phyloP scores from a whole-genome alignment of 23 red algal species.

The Agarophyton chilense region DNA sequence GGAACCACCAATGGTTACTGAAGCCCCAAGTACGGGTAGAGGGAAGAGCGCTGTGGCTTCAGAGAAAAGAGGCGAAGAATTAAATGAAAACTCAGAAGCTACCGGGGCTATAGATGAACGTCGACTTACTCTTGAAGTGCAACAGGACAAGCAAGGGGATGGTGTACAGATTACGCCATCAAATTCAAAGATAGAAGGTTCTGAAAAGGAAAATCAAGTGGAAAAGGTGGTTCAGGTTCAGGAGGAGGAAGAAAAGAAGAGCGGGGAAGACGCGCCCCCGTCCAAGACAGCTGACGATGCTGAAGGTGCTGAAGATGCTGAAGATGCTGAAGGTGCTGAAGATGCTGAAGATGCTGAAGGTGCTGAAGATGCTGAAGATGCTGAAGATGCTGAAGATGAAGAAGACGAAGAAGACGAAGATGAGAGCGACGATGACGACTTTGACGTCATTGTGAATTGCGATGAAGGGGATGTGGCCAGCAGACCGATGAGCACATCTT shows the following conservation, averaged over 20 bases:
- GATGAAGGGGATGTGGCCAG: constrained; percentile 39
- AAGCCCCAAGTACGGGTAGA: not conserved
- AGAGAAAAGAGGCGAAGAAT: not conserved
- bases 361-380: not conserved
- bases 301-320: not conserved
- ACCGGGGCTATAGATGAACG: not conserved
- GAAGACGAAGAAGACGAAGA: constrained; percentile 59
- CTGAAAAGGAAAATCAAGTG: not conserved
- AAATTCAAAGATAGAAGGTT: not conserved
- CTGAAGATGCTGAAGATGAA: constrained; percentile 5
- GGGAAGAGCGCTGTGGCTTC: not conserved
- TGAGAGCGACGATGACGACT: constrained; percentile 63
- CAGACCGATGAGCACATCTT: constrained; percentile 9
- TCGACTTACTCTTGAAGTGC: not conserved
- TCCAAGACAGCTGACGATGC: not conserved
- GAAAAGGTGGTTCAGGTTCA: not conserved
- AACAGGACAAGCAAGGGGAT: not conserved
- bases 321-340: constrained; percentile 1
- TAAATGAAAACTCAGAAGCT: not conserved
- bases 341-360: not conserved
- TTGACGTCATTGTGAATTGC: constrained; percentile 56
- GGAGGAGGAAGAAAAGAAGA: not conserved
- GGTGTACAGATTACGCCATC: not conserved
- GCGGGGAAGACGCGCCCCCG: not conserved
- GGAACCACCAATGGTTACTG: not conserved